Conservation (phyloP, 1,139 yeast genomes). For the Scheffersomyces illinoinensis region DNA sequence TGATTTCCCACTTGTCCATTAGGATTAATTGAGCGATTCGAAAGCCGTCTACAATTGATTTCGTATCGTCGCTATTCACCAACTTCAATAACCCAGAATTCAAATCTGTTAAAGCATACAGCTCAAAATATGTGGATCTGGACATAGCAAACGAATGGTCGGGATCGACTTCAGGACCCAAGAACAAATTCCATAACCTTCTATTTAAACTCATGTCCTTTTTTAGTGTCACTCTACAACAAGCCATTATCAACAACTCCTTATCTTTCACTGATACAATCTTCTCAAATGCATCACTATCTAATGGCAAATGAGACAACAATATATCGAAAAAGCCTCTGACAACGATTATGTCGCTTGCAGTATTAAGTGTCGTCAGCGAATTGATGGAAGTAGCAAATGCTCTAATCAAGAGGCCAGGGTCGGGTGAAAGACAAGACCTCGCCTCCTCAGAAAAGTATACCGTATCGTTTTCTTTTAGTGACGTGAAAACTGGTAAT, state of each 20-base stretch:
- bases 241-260: constrained; percentile 58
- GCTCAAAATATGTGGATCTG: constrained; percentile 57
- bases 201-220: constrained; percentile 93
- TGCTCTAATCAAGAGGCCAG: constrained; percentile 76
- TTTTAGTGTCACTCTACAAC: constrained; percentile 67
- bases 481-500: constrained; percentile 53
- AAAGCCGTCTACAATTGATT: constrained; percentile 50
- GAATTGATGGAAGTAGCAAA: constrained; percentile 66
- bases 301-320: constrained; percentile 64
- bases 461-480: constrained; percentile 13
- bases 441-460: constrained; percentile 55
- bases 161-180: constrained; percentile 62
- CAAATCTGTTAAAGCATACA: constrained; percentile 53
- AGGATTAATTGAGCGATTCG: constrained; percentile 64
- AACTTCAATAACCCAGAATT: constrained; percentile 53
- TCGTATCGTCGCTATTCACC: constrained; percentile 33
- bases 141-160: constrained; percentile 12
- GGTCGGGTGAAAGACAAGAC: constrained; percentile 67
- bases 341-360: constrained; percentile 65
- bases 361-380: constrained; percentile 31
- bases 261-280: constrained; percentile 54
- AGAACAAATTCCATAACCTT: constrained; percentile 87
- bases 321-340: constrained; percentile 88
- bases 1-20: constrained; percentile 94
- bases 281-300: constrained; percentile 55